Evolutionary conservation across 2,329 filamentous ascomycete species (phyloP).

Genomic region (Calonectria pteridis): DNA sequence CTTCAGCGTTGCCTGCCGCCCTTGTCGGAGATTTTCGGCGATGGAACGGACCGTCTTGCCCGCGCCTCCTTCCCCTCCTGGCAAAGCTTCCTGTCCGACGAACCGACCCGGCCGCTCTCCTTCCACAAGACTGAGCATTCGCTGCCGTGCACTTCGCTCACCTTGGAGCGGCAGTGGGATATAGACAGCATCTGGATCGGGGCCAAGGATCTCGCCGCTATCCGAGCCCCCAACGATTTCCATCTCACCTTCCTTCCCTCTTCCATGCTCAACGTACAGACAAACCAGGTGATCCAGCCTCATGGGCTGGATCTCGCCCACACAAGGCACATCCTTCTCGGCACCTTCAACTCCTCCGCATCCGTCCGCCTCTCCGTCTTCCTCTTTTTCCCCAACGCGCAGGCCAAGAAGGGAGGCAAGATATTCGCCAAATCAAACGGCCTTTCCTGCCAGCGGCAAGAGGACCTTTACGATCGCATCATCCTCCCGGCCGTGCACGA

Average conservation of each 20-base stretch:
- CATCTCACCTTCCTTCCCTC: not conserved
- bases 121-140: not conserved
- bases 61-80: not conserved
- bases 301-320: not conserved
- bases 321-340: not conserved
- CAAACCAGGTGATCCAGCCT: not conserved
- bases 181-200: not conserved
- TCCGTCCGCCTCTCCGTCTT: not conserved
- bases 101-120: not conserved
- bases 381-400: not conserved
- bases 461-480: not conserved
- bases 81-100: not conserved
- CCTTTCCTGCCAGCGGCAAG: not conserved
- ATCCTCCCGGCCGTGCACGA: not conserved
- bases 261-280: no score
- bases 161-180: not conserved
- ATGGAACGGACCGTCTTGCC: no score
- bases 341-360: not conserved
- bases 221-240: not conserved
- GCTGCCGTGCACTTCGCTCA: not conserved
- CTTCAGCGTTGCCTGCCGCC: no score
- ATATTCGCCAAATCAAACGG: not conserved
- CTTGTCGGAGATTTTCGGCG: no score
- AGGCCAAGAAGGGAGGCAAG: not conserved
- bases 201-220: not conserved